phyloP scores from a whole-genome alignment of 108 stramenopile species.

The Nannochloropsis gaditana region DNA sequence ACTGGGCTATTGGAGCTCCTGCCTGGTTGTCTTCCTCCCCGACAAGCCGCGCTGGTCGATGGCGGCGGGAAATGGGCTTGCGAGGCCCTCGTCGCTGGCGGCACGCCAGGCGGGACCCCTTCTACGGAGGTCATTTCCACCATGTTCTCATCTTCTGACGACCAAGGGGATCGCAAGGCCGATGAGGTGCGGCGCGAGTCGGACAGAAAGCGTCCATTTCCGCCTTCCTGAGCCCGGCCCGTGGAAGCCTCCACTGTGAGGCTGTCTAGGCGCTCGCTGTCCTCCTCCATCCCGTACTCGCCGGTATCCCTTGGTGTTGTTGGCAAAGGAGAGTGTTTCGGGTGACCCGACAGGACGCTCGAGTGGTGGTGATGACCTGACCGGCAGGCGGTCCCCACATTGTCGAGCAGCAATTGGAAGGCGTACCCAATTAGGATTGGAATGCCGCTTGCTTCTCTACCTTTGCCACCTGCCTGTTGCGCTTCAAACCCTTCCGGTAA shows the following conservation, averaged over 20 bases:
- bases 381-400: neutral
- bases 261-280: neutral
- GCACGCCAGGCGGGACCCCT: neutral
- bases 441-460: neutral
- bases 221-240: neutral
- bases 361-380: neutral
- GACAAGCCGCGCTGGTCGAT: neutral
- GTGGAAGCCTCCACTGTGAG: neutral
- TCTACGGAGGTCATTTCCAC: neutral
- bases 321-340: neutral
- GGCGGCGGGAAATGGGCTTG: neutral
- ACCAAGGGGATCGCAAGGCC: neutral
- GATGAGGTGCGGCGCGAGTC: neutral
- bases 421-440: conserved; percentile 3
- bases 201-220: neutral
- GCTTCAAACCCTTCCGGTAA: neutral
- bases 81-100: too few species aligned
- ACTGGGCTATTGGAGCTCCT: neutral
- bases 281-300: neutral
- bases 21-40: too few species aligned
- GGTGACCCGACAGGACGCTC: neutral
- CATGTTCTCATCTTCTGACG: neutral
- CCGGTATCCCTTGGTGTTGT: neutral
- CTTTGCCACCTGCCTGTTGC: neutral
- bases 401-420: neutral